phyloP scores from a whole-genome alignment of 768 basidiomycete genomes.

The Termitomyces heimii region DNA sequence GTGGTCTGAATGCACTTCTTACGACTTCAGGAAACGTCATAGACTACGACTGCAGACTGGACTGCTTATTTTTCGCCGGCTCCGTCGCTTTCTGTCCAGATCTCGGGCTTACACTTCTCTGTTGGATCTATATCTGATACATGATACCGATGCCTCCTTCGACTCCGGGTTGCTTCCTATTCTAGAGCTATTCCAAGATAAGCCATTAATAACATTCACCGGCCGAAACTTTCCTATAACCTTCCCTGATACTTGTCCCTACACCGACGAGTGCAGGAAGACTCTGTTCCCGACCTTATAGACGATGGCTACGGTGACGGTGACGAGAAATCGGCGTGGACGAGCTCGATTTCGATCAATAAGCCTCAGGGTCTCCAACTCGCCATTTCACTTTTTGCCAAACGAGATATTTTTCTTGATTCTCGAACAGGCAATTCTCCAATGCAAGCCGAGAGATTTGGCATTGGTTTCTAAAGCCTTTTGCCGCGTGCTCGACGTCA shows the following conservation, averaged over 20 bases:
- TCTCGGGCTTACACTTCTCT: not conserved
- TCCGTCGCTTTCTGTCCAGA: not conserved
- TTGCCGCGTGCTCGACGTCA: constrained; percentile 22
- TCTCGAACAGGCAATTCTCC: constrained; percentile 26
- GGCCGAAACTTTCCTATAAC: not conserved
- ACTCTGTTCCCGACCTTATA: not conserved
- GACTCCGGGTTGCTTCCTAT: not conserved
- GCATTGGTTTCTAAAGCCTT: constrained; percentile 26
- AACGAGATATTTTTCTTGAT: constrained; percentile 31
- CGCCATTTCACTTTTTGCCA: constrained; percentile 26
- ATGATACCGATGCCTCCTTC: not conserved
- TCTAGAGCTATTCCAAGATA: not conserved
- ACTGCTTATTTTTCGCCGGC: not conserved
- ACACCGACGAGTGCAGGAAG: not conserved
- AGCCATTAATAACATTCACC: not conserved
- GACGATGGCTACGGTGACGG: constrained; percentile 7
- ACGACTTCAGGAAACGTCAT: not conserved
- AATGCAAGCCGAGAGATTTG: constrained; percentile 22
- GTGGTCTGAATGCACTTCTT: not conserved
- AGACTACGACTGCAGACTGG: not conserved
- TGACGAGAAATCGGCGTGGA: constrained; percentile 1
- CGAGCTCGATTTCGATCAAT: constrained; percentile 9
- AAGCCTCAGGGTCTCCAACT: constrained; percentile 15
- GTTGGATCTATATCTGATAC: not conserved
- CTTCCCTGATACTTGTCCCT: not conserved